These are phyloP conservation scores for Sisymbrium altissimum DNA, from an alignment of 345 rosid genomes.

Conservation along the genomic window DNA sequence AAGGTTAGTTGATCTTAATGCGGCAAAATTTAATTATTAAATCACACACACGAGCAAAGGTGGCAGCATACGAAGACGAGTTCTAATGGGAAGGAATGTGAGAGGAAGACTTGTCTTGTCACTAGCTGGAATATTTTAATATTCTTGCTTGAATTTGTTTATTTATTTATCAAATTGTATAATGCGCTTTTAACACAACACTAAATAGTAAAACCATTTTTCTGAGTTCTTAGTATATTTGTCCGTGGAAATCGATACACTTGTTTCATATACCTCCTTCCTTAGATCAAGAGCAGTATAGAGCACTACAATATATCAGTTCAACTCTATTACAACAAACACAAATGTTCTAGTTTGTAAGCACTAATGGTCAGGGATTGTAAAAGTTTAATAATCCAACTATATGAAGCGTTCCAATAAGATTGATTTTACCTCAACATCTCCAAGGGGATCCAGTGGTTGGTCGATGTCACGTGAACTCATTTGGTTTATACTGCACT, in stretches of 20 bases:
- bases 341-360: no score
- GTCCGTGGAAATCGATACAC: not conserved
- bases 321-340: no score
- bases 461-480: not conserved
- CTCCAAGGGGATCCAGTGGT: not conserved
- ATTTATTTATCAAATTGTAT: not conserved
- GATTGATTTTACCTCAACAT: not conserved
- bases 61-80: conserved; percentile 12
- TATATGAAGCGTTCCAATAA: not conserved
- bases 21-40: not conserved
- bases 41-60: conserved; percentile 15
- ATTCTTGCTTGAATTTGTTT: not conserved
- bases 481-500: conserved; percentile 11
- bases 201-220: not conserved
- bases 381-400: not conserved
- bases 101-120: conserved; percentile 20
- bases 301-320: not conserved
- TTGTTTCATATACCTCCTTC: not conserved
- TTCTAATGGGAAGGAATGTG: conserved; percentile 9
- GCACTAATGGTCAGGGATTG: not conserved
- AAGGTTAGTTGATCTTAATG: conserved; percentile 13
- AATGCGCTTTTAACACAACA: not conserved
- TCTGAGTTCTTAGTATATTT: not conserved
- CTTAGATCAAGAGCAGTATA: not conserved
- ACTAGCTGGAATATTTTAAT: conserved; percentile 12